A percentile compares a stretch with the other conserved stretches of the same genome.
These are phyloP conservation scores for Aureobasidium mangrovei DNA, from an alignment of 2,329 filamentous ascomycete genomes.

Conservation along the genomic window DNA sequence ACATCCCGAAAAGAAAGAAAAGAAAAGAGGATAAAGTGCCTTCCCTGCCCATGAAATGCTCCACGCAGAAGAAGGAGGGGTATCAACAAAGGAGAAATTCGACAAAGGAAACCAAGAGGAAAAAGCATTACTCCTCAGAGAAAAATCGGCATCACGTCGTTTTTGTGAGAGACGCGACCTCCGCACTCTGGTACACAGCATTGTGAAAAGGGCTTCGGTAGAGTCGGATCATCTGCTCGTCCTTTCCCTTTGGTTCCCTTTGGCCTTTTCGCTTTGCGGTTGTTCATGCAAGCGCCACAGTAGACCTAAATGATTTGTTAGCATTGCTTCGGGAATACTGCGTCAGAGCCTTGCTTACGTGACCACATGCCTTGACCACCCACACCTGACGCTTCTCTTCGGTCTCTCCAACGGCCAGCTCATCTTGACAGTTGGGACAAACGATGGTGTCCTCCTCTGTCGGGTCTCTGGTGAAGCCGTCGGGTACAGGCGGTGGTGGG, in stretches of 20 bases:
- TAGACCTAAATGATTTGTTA: constrained; percentile 36
- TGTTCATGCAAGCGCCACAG: constrained; percentile 43
- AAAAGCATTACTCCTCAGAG: constrained; percentile 19
- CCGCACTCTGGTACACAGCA: constrained; percentile 40
- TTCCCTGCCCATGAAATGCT: neutral
- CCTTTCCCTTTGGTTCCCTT: constrained; percentile 30
- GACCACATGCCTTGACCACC: constrained; percentile 83
- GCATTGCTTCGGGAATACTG: neutral
- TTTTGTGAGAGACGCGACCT: constrained; percentile 26
- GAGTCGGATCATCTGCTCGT: constrained; percentile 25
- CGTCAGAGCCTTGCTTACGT: constrained; percentile 51
- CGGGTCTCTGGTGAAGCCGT: constrained; percentile 76
- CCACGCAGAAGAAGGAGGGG: neutral
- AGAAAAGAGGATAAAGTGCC: neutral
- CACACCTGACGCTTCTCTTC: constrained; percentile 76
- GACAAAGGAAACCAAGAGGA: neutral
- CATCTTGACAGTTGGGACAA: constrained; percentile 79
- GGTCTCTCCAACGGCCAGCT: constrained; percentile 65
- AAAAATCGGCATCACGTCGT: constrained; percentile 35
- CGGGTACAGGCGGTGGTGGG: constrained; percentile 53
- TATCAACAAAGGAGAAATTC: neutral
- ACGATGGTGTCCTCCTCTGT: constrained; percentile 63
- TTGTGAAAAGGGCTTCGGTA: constrained; percentile 33
- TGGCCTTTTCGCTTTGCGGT: constrained; percentile 24
- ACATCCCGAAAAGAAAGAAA: neutral